Evolutionary conservation across 192 early-diverging fungal genomes (phyloP).

Genomic region (Umbelopsis sp.): DNA sequence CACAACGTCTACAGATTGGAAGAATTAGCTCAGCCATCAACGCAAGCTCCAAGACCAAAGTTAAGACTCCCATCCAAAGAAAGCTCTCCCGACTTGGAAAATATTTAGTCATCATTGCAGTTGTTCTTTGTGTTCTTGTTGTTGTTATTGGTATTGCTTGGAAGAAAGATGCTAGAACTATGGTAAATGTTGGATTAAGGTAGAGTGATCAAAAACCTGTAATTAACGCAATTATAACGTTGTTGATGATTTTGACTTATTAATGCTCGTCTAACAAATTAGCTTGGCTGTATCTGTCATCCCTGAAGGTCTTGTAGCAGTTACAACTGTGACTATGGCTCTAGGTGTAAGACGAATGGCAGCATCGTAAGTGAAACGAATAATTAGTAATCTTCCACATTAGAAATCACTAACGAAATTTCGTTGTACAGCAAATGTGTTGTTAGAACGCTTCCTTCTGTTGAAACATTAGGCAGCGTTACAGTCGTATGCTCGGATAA

Average conservation of each 20-base stretch:
- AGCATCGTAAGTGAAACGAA: constrained; percentile 13
- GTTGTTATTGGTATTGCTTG: constrained; percentile 80
- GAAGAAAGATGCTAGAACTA: constrained; percentile 62
- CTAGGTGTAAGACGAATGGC: constrained; percentile 94
- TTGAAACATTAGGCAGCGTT: constrained; percentile 95
- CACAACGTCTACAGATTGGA: constrained; percentile 61
- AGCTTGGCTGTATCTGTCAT: constrained; percentile 94
- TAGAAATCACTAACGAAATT: neutral
- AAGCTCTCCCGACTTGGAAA: constrained; percentile 78
- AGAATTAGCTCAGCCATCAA: constrained; percentile 88
- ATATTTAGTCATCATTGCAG: constrained; percentile 77
- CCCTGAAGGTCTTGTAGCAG: constrained; percentile 96
- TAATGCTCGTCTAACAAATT: constrained; percentile 10
- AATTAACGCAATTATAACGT: neutral
- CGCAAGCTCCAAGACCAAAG: constrained; percentile 47
- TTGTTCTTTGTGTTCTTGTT: constrained; percentile 79
- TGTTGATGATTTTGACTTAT: constrained; percentile 1
- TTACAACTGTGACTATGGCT: constrained; percentile 95
- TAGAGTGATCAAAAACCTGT: constrained; percentile 13
- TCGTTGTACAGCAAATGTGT: constrained; percentile 61
- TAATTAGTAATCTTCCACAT: neutral
- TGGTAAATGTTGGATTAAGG: constrained; percentile 82
- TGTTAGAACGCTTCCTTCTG: constrained; percentile 86
- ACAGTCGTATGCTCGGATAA: constrained; percentile 98
- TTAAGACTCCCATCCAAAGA: constrained; percentile 66